Conservation (phyloP, 495 filamentous ascomycete species). For the Tuber aestivum region DNA sequence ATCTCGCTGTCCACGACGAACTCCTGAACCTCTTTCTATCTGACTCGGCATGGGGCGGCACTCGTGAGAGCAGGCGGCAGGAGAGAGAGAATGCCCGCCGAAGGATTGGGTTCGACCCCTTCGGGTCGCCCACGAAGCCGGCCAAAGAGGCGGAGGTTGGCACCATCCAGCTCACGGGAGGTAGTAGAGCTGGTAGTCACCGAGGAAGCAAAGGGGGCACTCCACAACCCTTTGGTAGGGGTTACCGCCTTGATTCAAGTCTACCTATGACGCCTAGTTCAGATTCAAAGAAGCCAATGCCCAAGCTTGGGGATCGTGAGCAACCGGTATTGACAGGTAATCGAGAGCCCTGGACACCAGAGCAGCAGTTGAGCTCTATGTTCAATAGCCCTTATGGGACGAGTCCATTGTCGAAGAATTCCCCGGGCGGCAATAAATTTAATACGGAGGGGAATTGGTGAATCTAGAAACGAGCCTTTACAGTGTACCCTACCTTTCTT, state of each 20-base stretch:
- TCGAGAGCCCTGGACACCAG: constrained; percentile 24
- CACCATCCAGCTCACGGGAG: background rate
- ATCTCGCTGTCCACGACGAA: constrained; percentile 91
- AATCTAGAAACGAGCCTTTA: background rate
- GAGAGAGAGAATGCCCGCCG: constrained; percentile 66
- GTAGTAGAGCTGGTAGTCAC: background rate
- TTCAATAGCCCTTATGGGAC: constrained; percentile 22
- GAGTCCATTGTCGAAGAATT: constrained; percentile 7
- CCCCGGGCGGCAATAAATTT: background rate
- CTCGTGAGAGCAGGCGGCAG: constrained; percentile 62
- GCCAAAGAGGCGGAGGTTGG: background rate
- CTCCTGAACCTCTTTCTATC: constrained; percentile 89
- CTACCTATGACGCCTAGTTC: constrained; percentile 18
- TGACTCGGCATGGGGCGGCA: constrained; percentile 64
- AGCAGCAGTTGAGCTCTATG: constrained; percentile 28
- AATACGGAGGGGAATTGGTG: background rate
- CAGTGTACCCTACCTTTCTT: background rate
- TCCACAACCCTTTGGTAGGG: background rate
- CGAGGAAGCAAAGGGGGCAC: constrained; percentile 6
- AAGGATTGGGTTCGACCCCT: constrained; percentile 87
- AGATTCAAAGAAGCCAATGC: constrained; percentile 7
- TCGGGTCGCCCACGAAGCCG: constrained; percentile 28
- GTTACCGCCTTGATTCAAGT: background rate
- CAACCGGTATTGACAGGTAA: background rate
- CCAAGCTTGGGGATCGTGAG: background rate